Evolutionary conservation across 441 rosid genomes (phyloP), one percentile per base, ranked within the genome.

Genomic region (Syzygium malaccense): DNA sequence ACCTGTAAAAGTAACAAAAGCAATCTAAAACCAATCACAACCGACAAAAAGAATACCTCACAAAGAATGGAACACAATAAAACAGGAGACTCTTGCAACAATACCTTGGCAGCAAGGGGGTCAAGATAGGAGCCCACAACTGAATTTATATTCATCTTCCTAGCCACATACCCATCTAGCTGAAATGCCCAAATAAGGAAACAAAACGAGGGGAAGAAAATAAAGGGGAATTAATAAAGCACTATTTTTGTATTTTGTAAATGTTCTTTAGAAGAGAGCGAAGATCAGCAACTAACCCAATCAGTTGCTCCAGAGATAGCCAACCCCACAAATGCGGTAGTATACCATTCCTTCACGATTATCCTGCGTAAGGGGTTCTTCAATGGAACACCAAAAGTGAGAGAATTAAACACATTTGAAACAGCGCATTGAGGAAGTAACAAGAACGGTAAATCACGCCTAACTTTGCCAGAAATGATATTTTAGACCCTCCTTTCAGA

Each of bases 71-170:
- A 15, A 64, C 51, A 58, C 86, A 23, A 37, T 55, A 71, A 56
- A 37, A 66, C 33, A 56, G n/a, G 51, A 79, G 41, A 55, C 84
- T 75, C 41, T n/a, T 71, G 68, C 60, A 56, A 14, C 26, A 87
- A 88, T 87, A 96, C 99, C 98, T 98, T 98, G 92, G 97, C 99
- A 62, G 99, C 99, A 87, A 98, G 96, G 87, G 99, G 99, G 91
- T 98, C 99, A 89, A 98, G 98, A 92, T 97, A 97, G 4, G 99
- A 97, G 78, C 99, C 99, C 91, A 98, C 98, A 8, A 98, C 99
- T 51, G 99, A 98, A 90, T 96, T 75, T 86, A 96, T 95, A 87
- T 87, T 94, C 98, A 98, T 96, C 93, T 93, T 97, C 91, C 99
- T 94, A 86, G 99, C 99, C 89, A 95, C 75, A 85, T 94, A 98